Conservation (phyloP, 176 grass and related monocot genomes). For the Aegilops tauschii region DNA sequence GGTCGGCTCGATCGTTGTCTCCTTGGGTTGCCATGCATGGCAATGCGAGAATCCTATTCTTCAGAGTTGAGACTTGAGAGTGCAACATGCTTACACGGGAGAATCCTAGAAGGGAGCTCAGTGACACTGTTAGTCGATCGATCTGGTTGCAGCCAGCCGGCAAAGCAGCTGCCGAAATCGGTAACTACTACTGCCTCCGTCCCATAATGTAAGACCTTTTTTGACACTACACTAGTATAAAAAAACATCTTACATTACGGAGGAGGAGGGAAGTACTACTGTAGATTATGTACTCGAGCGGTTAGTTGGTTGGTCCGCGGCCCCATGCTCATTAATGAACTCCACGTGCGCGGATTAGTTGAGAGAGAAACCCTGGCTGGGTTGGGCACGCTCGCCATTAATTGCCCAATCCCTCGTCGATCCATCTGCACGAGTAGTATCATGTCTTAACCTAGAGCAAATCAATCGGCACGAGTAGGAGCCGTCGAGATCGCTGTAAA, state of each 20-base stretch:
- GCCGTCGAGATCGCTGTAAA: background rate
- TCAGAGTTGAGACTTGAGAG: too few species aligned
- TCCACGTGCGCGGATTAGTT: constrained; percentile 33
- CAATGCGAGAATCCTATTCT: background rate
- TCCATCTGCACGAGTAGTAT: too few species aligned
- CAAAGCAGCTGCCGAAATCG: background rate
- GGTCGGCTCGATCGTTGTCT: background rate
- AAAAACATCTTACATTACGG: too few species aligned
- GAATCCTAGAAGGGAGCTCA: constrained; percentile 26
- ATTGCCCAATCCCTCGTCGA: constrained; percentile 13
- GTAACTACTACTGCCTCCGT: background rate
- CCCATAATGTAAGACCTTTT: too few species aligned
- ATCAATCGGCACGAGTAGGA: background rate
- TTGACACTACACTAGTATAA: too few species aligned
- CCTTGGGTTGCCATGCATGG: too few species aligned
- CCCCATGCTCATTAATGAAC: constrained; percentile 27
- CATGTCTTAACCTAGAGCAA: too few species aligned
- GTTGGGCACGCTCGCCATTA: constrained; percentile 9
- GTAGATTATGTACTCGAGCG: background rate
- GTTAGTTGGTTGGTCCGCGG: background rate
- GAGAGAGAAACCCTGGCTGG: background rate
- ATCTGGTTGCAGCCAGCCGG: background rate
- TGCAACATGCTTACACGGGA: too few species aligned
- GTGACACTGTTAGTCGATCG: background rate
- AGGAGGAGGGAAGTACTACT: too few species aligned